Conservation (phyloP, 305 asterid genomes). For the Fraxinus xanthoxyloides region DNA sequence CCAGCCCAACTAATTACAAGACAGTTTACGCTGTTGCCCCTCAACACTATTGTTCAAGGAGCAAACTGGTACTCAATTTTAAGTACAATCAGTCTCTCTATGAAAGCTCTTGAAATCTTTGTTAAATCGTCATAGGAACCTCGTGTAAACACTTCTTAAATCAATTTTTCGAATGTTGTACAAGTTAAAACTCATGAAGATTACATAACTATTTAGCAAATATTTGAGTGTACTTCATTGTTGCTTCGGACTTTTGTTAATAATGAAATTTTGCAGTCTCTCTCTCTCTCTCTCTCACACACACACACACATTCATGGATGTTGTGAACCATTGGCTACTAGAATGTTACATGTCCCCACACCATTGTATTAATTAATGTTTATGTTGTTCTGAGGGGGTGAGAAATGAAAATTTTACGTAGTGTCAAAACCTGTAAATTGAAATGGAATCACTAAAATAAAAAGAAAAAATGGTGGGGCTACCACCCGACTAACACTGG, state of each 20-base stretch:
- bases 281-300: no score
- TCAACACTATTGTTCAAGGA: not conserved
- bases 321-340: not conserved
- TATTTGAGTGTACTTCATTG: not conserved
- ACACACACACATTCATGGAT: not conserved
- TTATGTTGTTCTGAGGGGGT: not conserved
- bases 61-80: not conserved
- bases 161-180: not conserved
- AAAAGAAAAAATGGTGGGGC: not conserved
- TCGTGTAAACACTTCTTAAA: not conserved
- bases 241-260: not conserved
- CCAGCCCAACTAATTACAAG: constrained; percentile 21
- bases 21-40: constrained; percentile 17
- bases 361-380: not conserved
- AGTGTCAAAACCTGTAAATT: not conserved
- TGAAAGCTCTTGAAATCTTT: not conserved
- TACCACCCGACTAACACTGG: not conserved
- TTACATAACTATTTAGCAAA: not conserved
- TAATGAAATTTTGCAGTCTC: not conserved
- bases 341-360: not conserved
- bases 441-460: not conserved
- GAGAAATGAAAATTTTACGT: not conserved
- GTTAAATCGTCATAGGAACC: not conserved
- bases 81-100: not conserved
- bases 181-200: not conserved